Base-by-base conservation (phyloP, 768 basidiomycete genomes). In the Phanerochaete carnosa region DNA sequence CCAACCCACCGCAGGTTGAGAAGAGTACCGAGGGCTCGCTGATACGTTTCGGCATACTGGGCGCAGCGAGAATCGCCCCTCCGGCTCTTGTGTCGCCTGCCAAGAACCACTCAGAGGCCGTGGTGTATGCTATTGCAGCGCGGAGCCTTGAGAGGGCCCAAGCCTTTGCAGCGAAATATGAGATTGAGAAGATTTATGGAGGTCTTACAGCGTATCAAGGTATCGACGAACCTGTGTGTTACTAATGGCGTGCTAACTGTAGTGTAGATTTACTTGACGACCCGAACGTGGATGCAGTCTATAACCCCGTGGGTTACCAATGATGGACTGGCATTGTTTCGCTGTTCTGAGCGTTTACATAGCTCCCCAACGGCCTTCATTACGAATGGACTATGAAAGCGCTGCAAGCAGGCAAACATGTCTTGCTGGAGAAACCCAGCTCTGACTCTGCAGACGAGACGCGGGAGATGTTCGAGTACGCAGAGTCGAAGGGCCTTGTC, bases 351-450 rank as follows among this genome's bases (percentile, higher is more conserved):
- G 25, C 16, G 39, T 19, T 43, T 43, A 43, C 39, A 35, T 35
- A 83, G 83, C 75, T 85, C 9, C 86, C 86, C 0, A 86, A 86
- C 57, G 80, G 77, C 15, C 73, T 88, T 30, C 85, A 88, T 63
- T 84, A 79, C 57, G 85, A 88, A 66, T 89, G 84, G 85, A 84
- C 85, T 0, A 83, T 83, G 79, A 85, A 83, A 63, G 82, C 85
- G 8, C 79, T 88, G 8, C 69, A 70, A 13, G 80, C 81, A 1
- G 85, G 87, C 4, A 87, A 89, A 66, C 85, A 87, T 61, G 85
- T 88, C 26, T 73, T 87, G 12, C 73, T 86, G 22, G 87, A 88
- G 64, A 88, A 87, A 64, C 86, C 85, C 47, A 78, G 73, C 45
- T 73, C 77, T n/a, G 66, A 80, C 57, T 81, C 79, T 0, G 80